Conservation (phyloP, 2,329 filamentous ascomycete genomes). For the Akanthomyces dipterigenus region DNA sequence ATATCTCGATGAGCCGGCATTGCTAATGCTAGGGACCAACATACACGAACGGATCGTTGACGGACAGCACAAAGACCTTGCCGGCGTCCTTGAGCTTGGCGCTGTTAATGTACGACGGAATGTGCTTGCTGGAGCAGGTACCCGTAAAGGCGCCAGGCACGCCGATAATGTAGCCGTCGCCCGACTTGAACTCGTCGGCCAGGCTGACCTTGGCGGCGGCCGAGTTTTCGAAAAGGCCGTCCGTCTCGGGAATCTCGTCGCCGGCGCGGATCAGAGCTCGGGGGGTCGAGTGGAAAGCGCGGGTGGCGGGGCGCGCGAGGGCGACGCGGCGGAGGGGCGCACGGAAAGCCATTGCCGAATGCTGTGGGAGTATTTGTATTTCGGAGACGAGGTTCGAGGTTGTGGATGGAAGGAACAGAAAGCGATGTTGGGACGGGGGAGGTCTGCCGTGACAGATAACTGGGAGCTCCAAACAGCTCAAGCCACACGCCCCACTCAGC, state of each 20-base stretch:
- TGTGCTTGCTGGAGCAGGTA: conserved; percentile 56
- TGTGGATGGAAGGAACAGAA: background rate
- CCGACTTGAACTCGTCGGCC: conserved; percentile 62
- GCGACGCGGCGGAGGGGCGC: conserved; percentile 27
- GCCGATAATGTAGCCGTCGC: conserved; percentile 76
- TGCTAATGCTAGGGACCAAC: conserved; percentile 24
- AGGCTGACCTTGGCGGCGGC: conserved; percentile 90
- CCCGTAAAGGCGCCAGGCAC: conserved; percentile 71
- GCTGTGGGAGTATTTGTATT: background rate
- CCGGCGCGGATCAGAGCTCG: conserved; percentile 65
- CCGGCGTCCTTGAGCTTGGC: conserved; percentile 72
- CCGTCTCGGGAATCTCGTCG: conserved; percentile 69
- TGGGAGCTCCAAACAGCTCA: background rate
- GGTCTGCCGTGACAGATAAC: background rate
- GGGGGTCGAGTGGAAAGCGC: conserved; percentile 58
- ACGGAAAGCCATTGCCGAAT: conserved; percentile 30
- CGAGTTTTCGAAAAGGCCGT: conserved; percentile 75
- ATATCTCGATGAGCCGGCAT: background rate
- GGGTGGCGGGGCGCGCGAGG: conserved; percentile 24
- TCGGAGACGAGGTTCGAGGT: background rate
- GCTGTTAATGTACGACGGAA: conserved; percentile 82
- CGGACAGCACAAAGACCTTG: conserved; percentile 80
- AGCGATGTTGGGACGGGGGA: background rate
- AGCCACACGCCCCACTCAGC: background rate
- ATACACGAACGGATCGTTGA: conserved; percentile 94